phyloP scores from a whole-genome alignment of 2,329 filamentous ascomycete genomes.

The Epichloe glyceriae region DNA sequence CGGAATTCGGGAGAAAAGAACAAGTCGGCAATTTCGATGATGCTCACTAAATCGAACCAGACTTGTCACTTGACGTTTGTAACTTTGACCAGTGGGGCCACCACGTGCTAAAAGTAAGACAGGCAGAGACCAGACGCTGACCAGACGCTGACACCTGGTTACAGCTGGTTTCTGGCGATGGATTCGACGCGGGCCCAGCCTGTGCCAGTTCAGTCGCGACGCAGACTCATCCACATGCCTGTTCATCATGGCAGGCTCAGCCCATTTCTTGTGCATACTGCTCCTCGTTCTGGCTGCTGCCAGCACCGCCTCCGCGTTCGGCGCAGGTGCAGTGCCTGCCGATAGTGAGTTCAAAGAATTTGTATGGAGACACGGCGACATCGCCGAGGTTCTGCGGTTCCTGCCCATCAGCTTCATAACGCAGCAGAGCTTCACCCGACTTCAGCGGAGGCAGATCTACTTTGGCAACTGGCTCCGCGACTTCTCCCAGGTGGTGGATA shows the following conservation, averaged over 20 bases:
- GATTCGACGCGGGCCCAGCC: too few relatives aligned
- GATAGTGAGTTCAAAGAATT: constrained; percentile 27
- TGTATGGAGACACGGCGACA: constrained; percentile 28
- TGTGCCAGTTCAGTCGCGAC: too few relatives aligned
- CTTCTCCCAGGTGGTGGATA: constrained; percentile 67
- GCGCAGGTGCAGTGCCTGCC: constrained; percentile 24
- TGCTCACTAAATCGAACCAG: too few relatives aligned
- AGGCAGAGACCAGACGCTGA: too few relatives aligned
- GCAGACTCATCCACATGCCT: background rate
- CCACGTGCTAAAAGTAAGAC: too few relatives aligned
- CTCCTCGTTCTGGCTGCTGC: constrained; percentile 16
- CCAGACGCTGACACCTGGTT: too few relatives aligned
- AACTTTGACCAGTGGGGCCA: too few relatives aligned
- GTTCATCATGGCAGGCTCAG: constrained; percentile 1
- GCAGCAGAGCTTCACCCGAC: constrained; percentile 23
- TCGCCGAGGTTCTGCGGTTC: constrained; percentile 24
- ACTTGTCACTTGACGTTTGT: too few relatives aligned
- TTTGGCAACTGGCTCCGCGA: constrained; percentile 43
- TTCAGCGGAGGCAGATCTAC: constrained; percentile 26
- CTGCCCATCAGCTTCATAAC: constrained; percentile 25
- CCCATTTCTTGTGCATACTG: constrained; percentile 4
- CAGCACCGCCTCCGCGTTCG: constrained; percentile 21
- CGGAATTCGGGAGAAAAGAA: too few relatives aligned
- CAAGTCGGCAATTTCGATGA: too few relatives aligned
- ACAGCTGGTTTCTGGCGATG: too few relatives aligned